Conservation (phyloP, 2,329 filamentous ascomycete species). For the Nemania diffusa region DNA sequence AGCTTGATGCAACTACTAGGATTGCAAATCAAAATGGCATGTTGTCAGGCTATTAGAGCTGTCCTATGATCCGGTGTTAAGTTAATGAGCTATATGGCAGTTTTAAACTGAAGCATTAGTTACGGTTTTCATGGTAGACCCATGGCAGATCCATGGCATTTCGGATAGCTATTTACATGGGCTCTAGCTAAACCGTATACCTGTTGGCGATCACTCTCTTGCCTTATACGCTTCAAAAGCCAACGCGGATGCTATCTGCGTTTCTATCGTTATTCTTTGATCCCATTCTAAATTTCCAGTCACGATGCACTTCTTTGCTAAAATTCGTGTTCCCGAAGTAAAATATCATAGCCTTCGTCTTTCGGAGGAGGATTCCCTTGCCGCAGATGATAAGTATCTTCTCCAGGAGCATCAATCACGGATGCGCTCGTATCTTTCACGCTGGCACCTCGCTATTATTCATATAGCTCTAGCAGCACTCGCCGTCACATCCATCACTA, state of each 20-base stretch:
- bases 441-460: not conserved
- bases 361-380: not conserved
- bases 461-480: not conserved
- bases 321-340: not conserved
- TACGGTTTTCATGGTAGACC: not conserved
- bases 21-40: not conserved
- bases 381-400: not conserved
- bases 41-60: not conserved
- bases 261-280: not conserved
- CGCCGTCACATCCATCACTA: not conserved
- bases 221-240: not conserved
- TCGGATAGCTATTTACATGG: not conserved
- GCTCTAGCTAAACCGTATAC: not conserved
- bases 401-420: not conserved
- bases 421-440: not conserved
- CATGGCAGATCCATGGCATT: not conserved
- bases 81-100: too few relatives aligned
- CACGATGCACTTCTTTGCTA: not conserved
- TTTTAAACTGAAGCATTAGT: not conserved
- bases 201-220: not conserved
- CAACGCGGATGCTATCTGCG: not conserved
- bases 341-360: conserved; percentile 4
- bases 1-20: not conserved
- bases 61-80: not conserved
- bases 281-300: not conserved